phyloP scores from a whole-genome alignment of 345 rosid species.

The Populus davidiana region DNA sequence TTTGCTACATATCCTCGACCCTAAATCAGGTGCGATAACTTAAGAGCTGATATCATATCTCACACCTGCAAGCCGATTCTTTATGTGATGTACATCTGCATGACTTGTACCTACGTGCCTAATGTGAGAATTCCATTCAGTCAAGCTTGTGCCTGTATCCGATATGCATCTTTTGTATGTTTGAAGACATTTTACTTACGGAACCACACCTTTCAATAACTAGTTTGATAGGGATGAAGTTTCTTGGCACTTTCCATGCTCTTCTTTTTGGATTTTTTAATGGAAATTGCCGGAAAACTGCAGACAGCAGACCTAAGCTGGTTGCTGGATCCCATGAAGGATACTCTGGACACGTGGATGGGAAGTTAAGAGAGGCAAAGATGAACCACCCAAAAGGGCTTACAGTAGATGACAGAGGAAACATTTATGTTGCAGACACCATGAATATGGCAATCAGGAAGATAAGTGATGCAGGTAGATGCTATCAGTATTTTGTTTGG shows the following conservation, averaged over 20 bases:
- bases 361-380: slow-evolving; percentile 75
- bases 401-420: slow-evolving; percentile 86
- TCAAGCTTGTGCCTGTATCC: neutral
- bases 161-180: neutral
- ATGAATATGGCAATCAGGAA: slow-evolving; percentile 87
- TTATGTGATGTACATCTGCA: neutral
- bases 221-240: neutral
- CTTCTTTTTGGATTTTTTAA: neutral
- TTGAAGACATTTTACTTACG: neutral
- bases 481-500: neutral
- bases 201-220: neutral
- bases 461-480: slow-evolving; percentile 76
- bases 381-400: slow-evolving; percentile 91
- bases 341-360: slow-evolving; percentile 84
- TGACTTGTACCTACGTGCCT: neutral
- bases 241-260: neutral
- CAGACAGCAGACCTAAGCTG: slow-evolving; percentile 80
- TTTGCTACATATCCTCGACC: neutral
- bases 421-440: slow-evolving; percentile 85
- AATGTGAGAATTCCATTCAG: neutral
- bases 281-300: slow-evolving; percentile 20
- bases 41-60: neutral
- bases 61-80: neutral
- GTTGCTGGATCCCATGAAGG: slow-evolving; percentile 90
- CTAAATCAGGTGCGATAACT: neutral